These are phyloP conservation scores for Daedaleopsis nitida DNA, from an alignment of 768 basidiomycete genomes.

Conservation along the genomic window DNA sequence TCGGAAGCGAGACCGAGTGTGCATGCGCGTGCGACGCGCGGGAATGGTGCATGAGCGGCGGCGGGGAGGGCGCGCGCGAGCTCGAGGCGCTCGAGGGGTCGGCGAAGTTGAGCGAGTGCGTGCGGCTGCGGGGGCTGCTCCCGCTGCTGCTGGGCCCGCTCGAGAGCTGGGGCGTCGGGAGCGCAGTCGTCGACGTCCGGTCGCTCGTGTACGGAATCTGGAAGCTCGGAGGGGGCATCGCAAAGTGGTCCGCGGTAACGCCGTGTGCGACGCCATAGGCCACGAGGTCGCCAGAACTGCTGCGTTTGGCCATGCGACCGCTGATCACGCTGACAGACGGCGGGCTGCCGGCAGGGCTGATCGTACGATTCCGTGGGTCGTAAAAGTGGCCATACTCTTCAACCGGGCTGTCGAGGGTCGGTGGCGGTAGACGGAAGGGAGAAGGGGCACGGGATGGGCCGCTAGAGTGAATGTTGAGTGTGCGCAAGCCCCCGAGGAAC, in stretches of 20 bases:
- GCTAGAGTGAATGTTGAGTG: slow-evolving; percentile 73
- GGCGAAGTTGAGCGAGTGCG: slow-evolving; percentile 34
- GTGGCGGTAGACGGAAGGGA: slow-evolving; percentile 64
- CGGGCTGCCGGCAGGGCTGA: slow-evolving; percentile 41
- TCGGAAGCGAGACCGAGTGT: not conserved
- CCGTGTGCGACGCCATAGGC: slow-evolving; percentile 32
- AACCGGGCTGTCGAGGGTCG: slow-evolving; percentile 39
- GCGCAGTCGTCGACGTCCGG: slow-evolving; percentile 23
- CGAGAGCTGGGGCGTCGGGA: slow-evolving; percentile 63
- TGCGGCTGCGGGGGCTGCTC: slow-evolving; percentile 59
- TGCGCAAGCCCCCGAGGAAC: slow-evolving; percentile 76
- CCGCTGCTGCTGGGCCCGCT: slow-evolving; percentile 66
- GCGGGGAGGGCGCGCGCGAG: slow-evolving; percentile 66
- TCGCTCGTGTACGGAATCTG: slow-evolving; percentile 30
- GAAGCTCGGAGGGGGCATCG: slow-evolving; percentile 20
- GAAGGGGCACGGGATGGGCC: slow-evolving; percentile 73
- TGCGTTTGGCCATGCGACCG: slow-evolving; percentile 27
- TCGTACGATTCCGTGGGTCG: slow-evolving; percentile 24
- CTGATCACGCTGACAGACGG: slow-evolving; percentile 28
- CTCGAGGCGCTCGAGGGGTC: slow-evolving; percentile 44
- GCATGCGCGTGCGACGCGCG: slow-evolving; percentile 15
- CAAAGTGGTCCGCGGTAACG: slow-evolving; percentile 27
- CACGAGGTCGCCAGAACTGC: slow-evolving; percentile 33
- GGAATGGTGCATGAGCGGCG: slow-evolving; percentile 8
- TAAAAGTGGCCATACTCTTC: slow-evolving; percentile 21